phyloP scores from a whole-genome alignment of 176 grass and related monocot species.

The Ampelocalamus luodianensis region DNA sequence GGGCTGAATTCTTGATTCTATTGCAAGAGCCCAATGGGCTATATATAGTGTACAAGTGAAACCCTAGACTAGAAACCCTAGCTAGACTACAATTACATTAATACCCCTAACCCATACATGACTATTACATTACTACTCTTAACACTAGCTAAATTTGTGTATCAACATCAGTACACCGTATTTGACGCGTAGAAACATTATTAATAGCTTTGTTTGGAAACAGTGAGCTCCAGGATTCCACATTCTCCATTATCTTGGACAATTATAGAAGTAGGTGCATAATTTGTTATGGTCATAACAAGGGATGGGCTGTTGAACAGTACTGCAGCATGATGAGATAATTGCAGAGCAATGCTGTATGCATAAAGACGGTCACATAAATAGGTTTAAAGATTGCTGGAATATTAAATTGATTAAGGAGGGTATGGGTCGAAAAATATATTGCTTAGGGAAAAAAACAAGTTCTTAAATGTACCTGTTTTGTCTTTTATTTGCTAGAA shows the following conservation, averaged over 20 bases:
- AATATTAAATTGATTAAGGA: background rate
- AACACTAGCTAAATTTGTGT: background rate
- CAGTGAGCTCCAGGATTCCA: background rate
- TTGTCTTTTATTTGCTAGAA: conserved; percentile 14
- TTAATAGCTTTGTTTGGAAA: background rate
- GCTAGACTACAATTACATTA: too few species aligned
- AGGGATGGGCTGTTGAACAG: background rate
- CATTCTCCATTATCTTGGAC: background rate
- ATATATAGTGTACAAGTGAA: too few species aligned
- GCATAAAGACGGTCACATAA: background rate
- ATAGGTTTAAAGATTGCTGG: background rate
- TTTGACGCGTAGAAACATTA: background rate
- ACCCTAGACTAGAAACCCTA: too few species aligned
- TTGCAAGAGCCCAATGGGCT: too few species aligned
- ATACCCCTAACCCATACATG: too few species aligned
- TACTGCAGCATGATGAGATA: background rate
- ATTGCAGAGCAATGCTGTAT: background rate
- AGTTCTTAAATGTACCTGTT: background rate
- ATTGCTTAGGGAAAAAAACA: background rate
- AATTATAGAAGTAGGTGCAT: conserved; percentile 5
- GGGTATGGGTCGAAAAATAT: background rate
- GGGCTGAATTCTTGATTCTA: too few species aligned
- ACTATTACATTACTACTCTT: too few species aligned
- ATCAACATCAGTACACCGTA: background rate
- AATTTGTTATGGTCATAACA: background rate